These are phyloP conservation scores for Pueraria montana DNA, from an alignment of 306 rosid species.

Conservation along the genomic window DNA sequence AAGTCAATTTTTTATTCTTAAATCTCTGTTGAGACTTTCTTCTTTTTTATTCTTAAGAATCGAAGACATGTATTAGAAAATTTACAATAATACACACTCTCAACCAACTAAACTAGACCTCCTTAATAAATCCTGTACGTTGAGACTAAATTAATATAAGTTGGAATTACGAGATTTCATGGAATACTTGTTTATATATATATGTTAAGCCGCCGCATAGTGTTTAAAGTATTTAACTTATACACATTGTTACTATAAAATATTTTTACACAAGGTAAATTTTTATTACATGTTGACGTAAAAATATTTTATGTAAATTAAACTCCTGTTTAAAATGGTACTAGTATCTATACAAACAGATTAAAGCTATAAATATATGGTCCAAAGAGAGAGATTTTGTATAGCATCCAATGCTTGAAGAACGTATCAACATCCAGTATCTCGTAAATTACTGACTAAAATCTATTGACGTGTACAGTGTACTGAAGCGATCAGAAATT, in stretches of 20 bases:
- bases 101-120: too few relatives aligned
- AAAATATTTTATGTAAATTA: neutral
- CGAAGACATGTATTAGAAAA: too few relatives aligned
- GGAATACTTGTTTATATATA: conserved; percentile 9
- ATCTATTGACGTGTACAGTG: neutral
- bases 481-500: neutral
- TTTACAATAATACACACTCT: too few relatives aligned
- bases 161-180: neutral
- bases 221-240: neutral
- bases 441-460: neutral
- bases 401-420: neutral
- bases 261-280: neutral
- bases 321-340: neutral
- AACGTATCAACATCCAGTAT: neutral
- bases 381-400: neutral
- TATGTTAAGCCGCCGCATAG: neutral
- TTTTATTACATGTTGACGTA: neutral
- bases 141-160: too few relatives aligned
- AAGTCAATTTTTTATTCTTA: conserved; percentile 7
- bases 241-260: neutral
- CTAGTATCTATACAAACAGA: neutral
- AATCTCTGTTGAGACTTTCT: neutral
- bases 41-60: too few relatives aligned
- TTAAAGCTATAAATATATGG: neutral
- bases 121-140: too few relatives aligned